Percentiles rank a stretch among this genome's conserved stretches.
Evolutionary conservation across 768 basidiomycete species (phyloP).

Genomic region (Russula compacta): DNA sequence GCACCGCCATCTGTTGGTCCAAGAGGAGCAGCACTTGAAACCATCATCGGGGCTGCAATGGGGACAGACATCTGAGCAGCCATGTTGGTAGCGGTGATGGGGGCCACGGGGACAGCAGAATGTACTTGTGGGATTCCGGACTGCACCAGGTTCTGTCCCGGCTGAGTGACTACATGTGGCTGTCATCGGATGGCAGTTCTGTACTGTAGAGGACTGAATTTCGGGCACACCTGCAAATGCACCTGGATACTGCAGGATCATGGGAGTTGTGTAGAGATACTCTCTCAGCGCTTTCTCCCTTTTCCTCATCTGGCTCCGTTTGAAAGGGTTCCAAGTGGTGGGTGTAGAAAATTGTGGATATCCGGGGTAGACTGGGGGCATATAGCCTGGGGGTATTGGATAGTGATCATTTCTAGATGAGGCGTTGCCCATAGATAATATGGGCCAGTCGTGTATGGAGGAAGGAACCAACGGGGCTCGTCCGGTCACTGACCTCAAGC

Average conservation of each 20-base stretch:
- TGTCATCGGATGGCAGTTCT: neutral
- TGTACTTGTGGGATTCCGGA: conserved; percentile 6
- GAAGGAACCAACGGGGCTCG: neutral
- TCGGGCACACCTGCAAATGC: conserved; percentile 3
- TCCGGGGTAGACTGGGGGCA: conserved; percentile 8
- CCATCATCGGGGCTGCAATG: neutral
- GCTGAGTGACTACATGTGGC: conserved; percentile 1
- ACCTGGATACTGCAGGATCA: conserved; percentile 16
- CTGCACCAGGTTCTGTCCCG: conserved; percentile 12
- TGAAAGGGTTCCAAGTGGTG: conserved; percentile 16
- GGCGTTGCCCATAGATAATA: conserved; percentile 11
- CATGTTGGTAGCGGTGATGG: neutral
- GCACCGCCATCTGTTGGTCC: neutral
- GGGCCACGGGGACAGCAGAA: neutral
- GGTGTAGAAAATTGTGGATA: neutral
- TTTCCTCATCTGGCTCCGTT: conserved; percentile 11
- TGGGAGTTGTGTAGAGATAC: conserved; percentile 16
- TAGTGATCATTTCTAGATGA: conserved; percentile 9
- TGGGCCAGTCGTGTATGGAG: neutral
- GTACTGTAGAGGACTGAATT: neutral
- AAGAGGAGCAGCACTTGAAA: neutral
- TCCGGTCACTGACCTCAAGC: neutral
- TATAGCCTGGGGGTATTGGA: conserved; percentile 6
- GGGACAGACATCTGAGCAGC: neutral
- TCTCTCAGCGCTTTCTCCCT: conserved; percentile 13